Conservation (phyloP, 1,284 basidiomycete genomes). For the Peniophora sp. region DNA sequence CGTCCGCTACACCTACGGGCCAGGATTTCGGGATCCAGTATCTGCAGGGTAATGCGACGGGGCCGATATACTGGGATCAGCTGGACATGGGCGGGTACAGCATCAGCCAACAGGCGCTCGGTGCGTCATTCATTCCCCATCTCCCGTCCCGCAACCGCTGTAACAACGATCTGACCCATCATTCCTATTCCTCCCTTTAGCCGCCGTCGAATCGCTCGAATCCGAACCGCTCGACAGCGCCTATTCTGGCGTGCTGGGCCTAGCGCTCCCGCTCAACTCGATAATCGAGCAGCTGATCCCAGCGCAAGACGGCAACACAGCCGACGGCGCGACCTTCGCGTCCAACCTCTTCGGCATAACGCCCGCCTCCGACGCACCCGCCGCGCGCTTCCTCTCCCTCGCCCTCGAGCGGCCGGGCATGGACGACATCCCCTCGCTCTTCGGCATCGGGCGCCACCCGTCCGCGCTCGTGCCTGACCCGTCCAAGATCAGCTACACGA, state of each 20-base stretch:
- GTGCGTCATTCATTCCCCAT: conserved; percentile 25
- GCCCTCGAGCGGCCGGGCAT: conserved; percentile 60
- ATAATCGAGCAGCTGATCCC: conserved; percentile 44
- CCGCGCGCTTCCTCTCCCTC: conserved; percentile 57
- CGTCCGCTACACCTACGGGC: conserved; percentile 31
- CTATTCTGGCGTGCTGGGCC: conserved; percentile 64
- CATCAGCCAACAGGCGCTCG: conserved; percentile 54
- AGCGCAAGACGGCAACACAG: conserved; percentile 34
- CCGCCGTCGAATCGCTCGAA: conserved; percentile 42
- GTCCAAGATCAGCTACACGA: conserved; percentile 41
- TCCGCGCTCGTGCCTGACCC: conserved; percentile 40
- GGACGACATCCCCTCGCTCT: conserved; percentile 39
- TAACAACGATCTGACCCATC: conserved; percentile 1
- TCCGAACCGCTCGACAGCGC: conserved; percentile 43
- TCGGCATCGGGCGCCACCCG: conserved; percentile 65
- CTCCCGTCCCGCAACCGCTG: conserved; percentile 2
- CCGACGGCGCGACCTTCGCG: conserved; percentile 55
- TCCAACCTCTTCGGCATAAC: conserved; percentile 64
- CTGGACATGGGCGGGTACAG: conserved; percentile 50
- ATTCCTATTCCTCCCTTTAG: conserved; percentile 21
- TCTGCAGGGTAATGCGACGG: conserved; percentile 45
- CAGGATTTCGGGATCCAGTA: conserved; percentile 43
- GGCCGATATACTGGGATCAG: conserved; percentile 60
- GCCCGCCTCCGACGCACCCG: conserved; percentile 38
- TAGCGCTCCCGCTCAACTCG: conserved; percentile 61